Percentiles rank a stretch among this genome's conserved stretches.
Evolutionary conservation across 2,329 filamentous ascomycete genomes (phyloP).

Genomic region (Pestalotiopsis sp.): DNA sequence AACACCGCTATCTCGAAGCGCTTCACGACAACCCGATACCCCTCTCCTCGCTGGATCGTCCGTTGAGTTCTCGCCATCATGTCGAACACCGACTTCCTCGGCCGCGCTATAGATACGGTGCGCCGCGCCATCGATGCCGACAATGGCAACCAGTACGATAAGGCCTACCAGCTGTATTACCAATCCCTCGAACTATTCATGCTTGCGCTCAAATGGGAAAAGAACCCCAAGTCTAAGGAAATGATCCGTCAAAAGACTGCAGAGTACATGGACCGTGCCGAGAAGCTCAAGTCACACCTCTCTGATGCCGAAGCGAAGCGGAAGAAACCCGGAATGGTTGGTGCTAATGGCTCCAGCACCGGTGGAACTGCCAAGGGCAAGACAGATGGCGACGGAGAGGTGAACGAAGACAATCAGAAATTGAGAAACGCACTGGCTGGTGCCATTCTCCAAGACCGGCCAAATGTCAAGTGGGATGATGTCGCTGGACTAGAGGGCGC

Average conservation of each 20-base stretch:
- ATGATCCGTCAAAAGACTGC: conserved; percentile 94
- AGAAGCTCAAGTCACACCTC: conserved; percentile 94
- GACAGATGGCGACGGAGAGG: conserved; percentile 54
- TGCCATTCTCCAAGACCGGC: conserved; percentile 91
- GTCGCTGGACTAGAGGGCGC: conserved; percentile 92
- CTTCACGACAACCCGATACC: conserved; percentile 2
- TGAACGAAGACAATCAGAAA: conserved; percentile 94
- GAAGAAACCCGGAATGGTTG: conserved; percentile 73
- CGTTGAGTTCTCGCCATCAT: conserved; percentile 53
- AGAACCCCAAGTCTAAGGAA: conserved; percentile 95
- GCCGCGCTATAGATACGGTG: conserved; percentile 93
- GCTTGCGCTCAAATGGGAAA: conserved; percentile 99
- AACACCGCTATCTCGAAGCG: background rate
- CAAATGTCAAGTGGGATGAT: conserved; percentile 97
- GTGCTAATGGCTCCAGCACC: conserved; percentile 69
- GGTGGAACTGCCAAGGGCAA: conserved; percentile 66
- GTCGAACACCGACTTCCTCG: conserved; percentile 96
- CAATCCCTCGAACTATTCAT: conserved; percentile 96
- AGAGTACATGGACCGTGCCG: conserved; percentile 98
- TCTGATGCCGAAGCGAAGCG: conserved; percentile 71
- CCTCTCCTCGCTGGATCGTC: background rate
- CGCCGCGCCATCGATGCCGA: conserved; percentile 98
- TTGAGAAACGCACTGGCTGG: conserved; percentile 86
- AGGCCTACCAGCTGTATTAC: conserved; percentile 96
- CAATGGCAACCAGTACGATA: conserved; percentile 94